Conservation (phyloP, 495 filamentous ascomycete species). For the Ascobolus immersus region DNA sequence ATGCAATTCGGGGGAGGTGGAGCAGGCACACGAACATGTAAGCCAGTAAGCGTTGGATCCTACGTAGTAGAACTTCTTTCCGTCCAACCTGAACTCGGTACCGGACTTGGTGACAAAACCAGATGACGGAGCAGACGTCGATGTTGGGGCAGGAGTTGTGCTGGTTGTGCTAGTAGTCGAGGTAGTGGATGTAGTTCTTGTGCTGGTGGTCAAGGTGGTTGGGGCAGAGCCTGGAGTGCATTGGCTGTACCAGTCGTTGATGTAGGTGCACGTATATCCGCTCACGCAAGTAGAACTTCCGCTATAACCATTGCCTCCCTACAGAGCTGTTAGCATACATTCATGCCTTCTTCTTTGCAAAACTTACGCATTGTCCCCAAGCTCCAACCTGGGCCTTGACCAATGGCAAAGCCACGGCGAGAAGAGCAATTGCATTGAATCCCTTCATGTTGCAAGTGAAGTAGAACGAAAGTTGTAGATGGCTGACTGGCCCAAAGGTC, state of each 20-base stretch:
- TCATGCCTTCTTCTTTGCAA: background rate
- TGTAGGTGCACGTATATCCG: slow-evolving; percentile 3
- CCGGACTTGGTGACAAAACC: slow-evolving; percentile 26
- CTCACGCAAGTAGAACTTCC: slow-evolving; percentile 6
- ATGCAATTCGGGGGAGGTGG: too few species aligned
- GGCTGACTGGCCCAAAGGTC: too few species aligned
- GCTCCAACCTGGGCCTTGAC: slow-evolving; percentile 1
- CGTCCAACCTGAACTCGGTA: slow-evolving; percentile 33
- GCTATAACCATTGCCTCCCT: slow-evolving; percentile 5
- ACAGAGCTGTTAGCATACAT: background rate
- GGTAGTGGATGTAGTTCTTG: background rate
- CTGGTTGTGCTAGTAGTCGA: background rate
- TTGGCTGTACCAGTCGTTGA: background rate
- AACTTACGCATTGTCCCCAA: background rate
- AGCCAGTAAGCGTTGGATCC: slow-evolving; percentile 55
- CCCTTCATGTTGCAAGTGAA: too few species aligned
- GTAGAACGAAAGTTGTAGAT: too few species aligned
- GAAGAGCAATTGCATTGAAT: slow-evolving; percentile 1
- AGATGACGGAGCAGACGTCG: background rate
- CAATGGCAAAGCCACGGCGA: background rate
- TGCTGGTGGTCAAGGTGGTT: background rate
- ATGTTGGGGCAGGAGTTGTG: background rate
- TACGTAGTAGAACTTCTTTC: slow-evolving; percentile 34
- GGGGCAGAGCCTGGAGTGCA: background rate
- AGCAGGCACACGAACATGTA: slow-evolving; percentile 16